phyloP scores from a whole-genome alignment of 495 filamentous ascomycete species.

The Daldinia bambusicola region DNA sequence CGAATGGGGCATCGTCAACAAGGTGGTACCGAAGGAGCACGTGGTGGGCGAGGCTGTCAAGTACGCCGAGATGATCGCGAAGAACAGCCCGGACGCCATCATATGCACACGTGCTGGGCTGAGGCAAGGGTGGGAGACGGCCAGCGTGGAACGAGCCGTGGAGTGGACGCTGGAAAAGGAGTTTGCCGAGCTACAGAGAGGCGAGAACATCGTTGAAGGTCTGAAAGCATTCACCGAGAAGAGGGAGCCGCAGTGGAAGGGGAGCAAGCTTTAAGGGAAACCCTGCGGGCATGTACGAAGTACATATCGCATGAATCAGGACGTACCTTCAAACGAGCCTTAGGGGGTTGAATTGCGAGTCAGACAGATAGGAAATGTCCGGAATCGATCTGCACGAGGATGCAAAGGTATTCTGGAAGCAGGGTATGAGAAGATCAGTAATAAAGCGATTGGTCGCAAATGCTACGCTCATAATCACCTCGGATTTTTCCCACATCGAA shows the following conservation, averaged over 20 bases:
- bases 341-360: slow-evolving; percentile 4
- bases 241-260: slow-evolving; percentile 52
- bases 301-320: background rate
- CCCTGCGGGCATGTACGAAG: background rate
- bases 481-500: slow-evolving; percentile 9
- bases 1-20: slow-evolving; percentile 80
- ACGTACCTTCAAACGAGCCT: background rate
- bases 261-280: slow-evolving; percentile 42
- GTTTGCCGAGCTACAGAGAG: slow-evolving; percentile 54
- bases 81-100: slow-evolving; percentile 78
- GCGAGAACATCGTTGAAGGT: slow-evolving; percentile 54
- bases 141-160: slow-evolving; percentile 71
- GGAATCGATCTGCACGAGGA: slow-evolving; percentile 16
- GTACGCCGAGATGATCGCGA: slow-evolving; percentile 64
- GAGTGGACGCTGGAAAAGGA: slow-evolving; percentile 64
- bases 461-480: background rate
- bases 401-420: slow-evolving; percentile 11
- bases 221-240: slow-evolving; percentile 54
- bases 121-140: slow-evolving; percentile 68
- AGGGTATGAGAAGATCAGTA: slow-evolving; percentile 1
- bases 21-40: slow-evolving; percentile 63
- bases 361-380: slow-evolving; percentile 2
- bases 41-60: slow-evolving; percentile 65
- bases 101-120: slow-evolving; percentile 75
- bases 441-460: background rate